Percentiles rank a stretch among this genome's conserved stretches.
phyloP scores from a whole-genome alignment of 2,329 filamentous ascomycete species.

The Aspergillus pseudoglaucus region DNA sequence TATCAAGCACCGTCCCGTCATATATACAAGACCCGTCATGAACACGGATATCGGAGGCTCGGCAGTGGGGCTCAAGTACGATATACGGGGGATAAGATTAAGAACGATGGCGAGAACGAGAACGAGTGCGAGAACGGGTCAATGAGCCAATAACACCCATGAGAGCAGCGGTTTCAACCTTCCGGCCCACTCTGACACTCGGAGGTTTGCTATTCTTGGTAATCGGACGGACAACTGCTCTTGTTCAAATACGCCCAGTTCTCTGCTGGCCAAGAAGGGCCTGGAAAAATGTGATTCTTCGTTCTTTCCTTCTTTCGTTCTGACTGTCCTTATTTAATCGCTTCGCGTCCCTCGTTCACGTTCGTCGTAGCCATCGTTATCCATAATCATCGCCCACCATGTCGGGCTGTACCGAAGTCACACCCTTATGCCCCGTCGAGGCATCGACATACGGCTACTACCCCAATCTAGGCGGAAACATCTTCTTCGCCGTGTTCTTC shows the following conservation, averaged over 20 bases:
- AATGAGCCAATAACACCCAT: constrained; percentile 4
- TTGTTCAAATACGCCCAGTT: too few species aligned
- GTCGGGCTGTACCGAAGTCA: constrained; percentile 28
- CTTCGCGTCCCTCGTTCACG: neutral
- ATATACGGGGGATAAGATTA: constrained; percentile 3
- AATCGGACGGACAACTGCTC: too few species aligned
- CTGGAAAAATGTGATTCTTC: too few species aligned
- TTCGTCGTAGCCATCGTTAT: neutral
- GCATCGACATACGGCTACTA: constrained; percentile 49
- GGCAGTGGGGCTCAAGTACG: constrained; percentile 11
- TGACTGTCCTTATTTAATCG: neutral
- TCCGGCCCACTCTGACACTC: too few species aligned
- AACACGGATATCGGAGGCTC: neutral
- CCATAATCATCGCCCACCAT: constrained; percentile 5
- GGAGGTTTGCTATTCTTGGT: too few species aligned
- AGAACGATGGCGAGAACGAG: constrained; percentile 17
- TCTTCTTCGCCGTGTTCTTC: constrained; percentile 49
- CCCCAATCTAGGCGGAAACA: constrained; percentile 46
- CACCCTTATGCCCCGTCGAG: constrained; percentile 38
- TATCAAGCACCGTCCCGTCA: neutral
- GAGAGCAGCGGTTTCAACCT: neutral
- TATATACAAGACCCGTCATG: neutral
- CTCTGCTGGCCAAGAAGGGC: too few species aligned
- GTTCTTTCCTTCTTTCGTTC: neutral
- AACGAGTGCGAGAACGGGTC: constrained; percentile 15